Percentiles rank a stretch among this genome's conserved stretches.
Conservation (phyloP, 2,329 filamentous ascomycete species). For the Pseudogymnoascus sp. region DNA sequence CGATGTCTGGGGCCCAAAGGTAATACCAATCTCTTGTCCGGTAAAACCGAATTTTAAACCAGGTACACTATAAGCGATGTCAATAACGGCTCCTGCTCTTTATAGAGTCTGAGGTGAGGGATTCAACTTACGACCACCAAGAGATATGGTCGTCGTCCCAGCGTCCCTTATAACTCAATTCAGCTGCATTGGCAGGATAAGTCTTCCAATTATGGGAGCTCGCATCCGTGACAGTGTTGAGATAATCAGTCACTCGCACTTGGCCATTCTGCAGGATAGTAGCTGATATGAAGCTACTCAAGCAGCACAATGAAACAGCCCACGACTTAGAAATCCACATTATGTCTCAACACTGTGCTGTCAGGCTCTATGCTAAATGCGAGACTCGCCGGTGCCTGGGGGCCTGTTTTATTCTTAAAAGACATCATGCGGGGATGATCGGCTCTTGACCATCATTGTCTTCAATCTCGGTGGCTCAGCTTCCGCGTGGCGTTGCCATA, state of each 20-base stretch:
- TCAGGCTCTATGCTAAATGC: neutral
- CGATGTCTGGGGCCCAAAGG: slow-evolving; percentile 19
- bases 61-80: slow-evolving; percentile 11
- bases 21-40: slow-evolving; percentile 18
- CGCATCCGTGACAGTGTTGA: slow-evolving; percentile 32
- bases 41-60: slow-evolving; percentile 22
- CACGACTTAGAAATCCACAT: neutral
- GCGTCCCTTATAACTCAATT: slow-evolving; percentile 53
- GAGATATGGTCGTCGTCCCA: slow-evolving; percentile 54
- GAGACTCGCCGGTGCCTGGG: neutral
- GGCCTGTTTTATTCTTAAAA: neutral
- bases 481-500: neutral
- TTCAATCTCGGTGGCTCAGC: neutral
- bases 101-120: neutral
- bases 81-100: neutral
- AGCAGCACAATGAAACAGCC: neutral
- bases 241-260: slow-evolving; percentile 33
- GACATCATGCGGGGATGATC: neutral
- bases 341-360: neutral
- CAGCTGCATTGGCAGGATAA: slow-evolving; percentile 42
- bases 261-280: slow-evolving; percentile 28
- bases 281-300: slow-evolving; percentile 12
- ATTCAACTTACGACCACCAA: slow-evolving; percentile 46
- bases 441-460: neutral
- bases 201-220: slow-evolving; percentile 35